These are phyloP conservation scores for Oryza meyeriana DNA, from an alignment of 176 grass and related monocot species.

Conservation along the genomic window DNA sequence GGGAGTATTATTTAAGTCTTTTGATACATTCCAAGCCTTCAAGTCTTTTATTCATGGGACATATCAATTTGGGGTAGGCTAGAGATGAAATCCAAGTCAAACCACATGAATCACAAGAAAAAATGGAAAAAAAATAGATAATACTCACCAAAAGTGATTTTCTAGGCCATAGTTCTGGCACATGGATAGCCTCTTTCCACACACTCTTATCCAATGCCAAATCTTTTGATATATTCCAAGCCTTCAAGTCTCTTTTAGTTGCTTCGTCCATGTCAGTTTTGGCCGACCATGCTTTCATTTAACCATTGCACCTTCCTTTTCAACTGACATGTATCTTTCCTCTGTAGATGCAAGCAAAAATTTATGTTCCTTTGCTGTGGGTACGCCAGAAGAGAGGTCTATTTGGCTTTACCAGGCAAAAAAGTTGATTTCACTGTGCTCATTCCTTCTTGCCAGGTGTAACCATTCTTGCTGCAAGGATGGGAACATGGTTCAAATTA, in stretches of 20 bases:
- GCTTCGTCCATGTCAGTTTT: background rate
- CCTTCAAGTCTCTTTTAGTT: background rate
- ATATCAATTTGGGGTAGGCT: too few relatives aligned
- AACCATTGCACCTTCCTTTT: background rate
- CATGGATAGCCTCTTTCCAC: background rate
- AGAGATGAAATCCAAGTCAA: background rate
- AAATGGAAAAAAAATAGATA: background rate
- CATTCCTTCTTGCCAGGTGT: slow-evolving; percentile 70
- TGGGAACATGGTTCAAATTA: slow-evolving; percentile 50
- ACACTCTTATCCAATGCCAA: background rate
- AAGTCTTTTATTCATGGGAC: too few relatives aligned
- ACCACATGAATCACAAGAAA: background rate
- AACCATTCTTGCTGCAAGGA: slow-evolving; percentile 48
- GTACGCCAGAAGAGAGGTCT: slow-evolving; percentile 67
- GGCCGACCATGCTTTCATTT: background rate
- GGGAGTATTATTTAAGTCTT: too few relatives aligned
- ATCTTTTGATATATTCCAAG: background rate
- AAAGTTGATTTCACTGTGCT: slow-evolving; percentile 80
- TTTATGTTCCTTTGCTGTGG: slow-evolving; percentile 71
- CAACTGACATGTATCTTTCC: slow-evolving; percentile 34
- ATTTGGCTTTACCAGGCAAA: slow-evolving; percentile 88
- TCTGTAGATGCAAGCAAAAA: slow-evolving; percentile 76
- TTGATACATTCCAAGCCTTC: too few relatives aligned
- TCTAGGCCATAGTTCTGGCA: too few relatives aligned
- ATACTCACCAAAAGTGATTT: background rate